These are phyloP conservation scores for Taphrina pruni DNA, from an alignment of 1,139 yeast species.

Conservation along the genomic window DNA sequence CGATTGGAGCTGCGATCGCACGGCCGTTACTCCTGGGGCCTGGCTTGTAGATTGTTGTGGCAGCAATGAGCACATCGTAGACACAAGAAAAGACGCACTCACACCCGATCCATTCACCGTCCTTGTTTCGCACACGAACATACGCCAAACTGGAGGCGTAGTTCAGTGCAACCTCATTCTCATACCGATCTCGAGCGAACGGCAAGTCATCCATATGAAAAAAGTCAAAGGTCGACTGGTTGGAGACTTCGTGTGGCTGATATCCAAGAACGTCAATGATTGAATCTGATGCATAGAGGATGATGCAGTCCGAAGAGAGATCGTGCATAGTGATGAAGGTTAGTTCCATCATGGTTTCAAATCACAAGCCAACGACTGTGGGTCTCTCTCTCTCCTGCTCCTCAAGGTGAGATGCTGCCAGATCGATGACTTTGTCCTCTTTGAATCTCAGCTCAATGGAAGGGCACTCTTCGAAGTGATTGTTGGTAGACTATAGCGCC, in stretches of 20 bases:
- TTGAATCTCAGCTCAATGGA: background rate
- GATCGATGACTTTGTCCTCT: background rate
- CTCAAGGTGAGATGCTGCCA: background rate
- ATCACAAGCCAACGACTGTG: background rate
- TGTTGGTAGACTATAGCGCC: background rate
- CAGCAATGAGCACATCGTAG: slow-evolving; percentile 43
- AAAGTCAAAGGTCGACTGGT: slow-evolving; percentile 40
- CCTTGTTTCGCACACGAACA: slow-evolving; percentile 20
- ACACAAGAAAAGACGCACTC: slow-evolving; percentile 43
- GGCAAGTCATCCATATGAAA: slow-evolving; percentile 42
- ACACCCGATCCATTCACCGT: slow-evolving; percentile 40
- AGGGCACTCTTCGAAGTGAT: background rate
- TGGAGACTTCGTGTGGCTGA: slow-evolving; percentile 40
- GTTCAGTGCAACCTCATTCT: slow-evolving; percentile 31
- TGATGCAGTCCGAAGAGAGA: slow-evolving; percentile 31
- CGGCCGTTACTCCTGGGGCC: slow-evolving; percentile 21
- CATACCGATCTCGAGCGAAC: slow-evolving; percentile 18
- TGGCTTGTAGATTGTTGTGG: slow-evolving; percentile 38
- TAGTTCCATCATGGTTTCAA: slow-evolving; percentile 21
- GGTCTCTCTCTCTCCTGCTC: too few species aligned
- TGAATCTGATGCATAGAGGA: slow-evolving; percentile 44
- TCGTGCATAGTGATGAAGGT: slow-evolving; percentile 44
- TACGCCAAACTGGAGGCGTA: slow-evolving; percentile 41
- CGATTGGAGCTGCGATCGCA: slow-evolving; percentile 42
- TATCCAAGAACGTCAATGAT: slow-evolving; percentile 43